Base-by-base conservation (phyloP, 495 filamentous ascomycete genomes). In the Glarea lozoyensis region DNA sequence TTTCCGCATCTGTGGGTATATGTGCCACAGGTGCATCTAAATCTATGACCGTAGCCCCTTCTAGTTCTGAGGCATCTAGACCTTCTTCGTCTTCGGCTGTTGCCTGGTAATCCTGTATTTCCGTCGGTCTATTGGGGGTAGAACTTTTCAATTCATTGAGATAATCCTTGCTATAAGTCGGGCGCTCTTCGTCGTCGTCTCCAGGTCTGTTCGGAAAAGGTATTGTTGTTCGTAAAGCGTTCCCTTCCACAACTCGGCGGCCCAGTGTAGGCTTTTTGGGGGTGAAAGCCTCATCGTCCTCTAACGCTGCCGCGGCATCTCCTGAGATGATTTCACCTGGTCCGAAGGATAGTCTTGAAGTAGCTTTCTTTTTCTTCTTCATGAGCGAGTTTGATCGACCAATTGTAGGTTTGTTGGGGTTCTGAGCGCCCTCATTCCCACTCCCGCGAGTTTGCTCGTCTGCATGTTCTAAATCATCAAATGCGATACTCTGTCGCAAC, bases 1-100 rank as follows among this genome's bases (percentile, higher is more conserved):
- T 95, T 53, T 96, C 84, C n/a, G 84, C 76, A 55, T 87, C 82
- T 18, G 81, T 87, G 2, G 89, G 84, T 40, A 97, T 88, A 25
- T 62, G 56, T 40, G 49, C 21, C 39, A 29, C 22, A 16, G 24
- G 22, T 16, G 40, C 29, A 3, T 72, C 69, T 10, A 80, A 65
- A 53, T 90, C 86, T 4, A 96, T 67, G 2, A 82, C 65, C 43
- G 73, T 63, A 18, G 70, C 73, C 17, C 72, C 73, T 42, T 75
- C 73, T n/a, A 77, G 61, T 47, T 75, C 73, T 1, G 68, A 68
- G 2, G 56, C 57, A 54, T 75, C 73, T 13, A 77, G 55, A 1
- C 61, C 59, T 61, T 73, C 70, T 31, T 71, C 69, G 17, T 78
- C 63, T 11, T 63, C 60, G 20, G 65, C 56, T 22, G 56, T 46